Evolutionary conservation across 331 rosid genomes (phyloP).

Genomic region (Arachis monticola): DNA sequence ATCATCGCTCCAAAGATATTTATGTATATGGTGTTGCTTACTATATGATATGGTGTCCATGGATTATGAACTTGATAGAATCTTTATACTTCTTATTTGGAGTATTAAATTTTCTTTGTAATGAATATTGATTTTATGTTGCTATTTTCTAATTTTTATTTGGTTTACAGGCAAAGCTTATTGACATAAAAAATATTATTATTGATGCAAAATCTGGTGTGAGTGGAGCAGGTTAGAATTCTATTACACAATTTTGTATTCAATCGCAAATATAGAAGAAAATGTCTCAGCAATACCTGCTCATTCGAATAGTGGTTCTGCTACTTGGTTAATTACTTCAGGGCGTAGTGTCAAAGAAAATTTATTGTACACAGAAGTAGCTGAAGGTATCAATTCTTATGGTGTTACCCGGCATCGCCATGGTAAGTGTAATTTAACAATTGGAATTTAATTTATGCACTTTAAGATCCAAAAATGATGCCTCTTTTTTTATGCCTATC

Average conservation of each 20-base stretch:
- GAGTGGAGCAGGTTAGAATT: constrained; percentile 88
- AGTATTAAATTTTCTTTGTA: constrained; percentile 4
- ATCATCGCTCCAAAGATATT: constrained; percentile 6
- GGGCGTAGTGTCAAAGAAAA: constrained; percentile 90
- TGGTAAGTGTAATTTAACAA: constrained; percentile 55
- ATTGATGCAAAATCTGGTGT: constrained; percentile 96
- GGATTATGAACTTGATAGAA: neutral
- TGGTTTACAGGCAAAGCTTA: constrained; percentile 73
- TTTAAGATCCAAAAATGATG: neutral
- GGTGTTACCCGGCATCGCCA: constrained; percentile 95
- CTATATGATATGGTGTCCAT: neutral
- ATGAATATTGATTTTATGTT: constrained; percentile 19
- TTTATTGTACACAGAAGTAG: constrained; percentile 82
- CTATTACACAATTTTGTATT: constrained; percentile 32
- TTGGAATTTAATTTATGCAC: constrained; percentile 17
- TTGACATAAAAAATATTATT: constrained; percentile 62
- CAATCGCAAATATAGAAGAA: neutral
- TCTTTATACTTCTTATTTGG: constrained; percentile 15
- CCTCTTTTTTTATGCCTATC: neutral
- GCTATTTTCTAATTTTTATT: constrained; percentile 33
- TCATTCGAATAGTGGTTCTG: constrained; percentile 25
- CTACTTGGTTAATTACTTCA: constrained; percentile 51
- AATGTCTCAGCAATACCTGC: constrained; percentile 22
- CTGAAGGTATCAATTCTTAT: constrained; percentile 86
- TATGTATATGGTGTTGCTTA: neutral